Conservation (phyloP, 2,329 filamentous ascomycete species). For the Nakataea oryzae region DNA sequence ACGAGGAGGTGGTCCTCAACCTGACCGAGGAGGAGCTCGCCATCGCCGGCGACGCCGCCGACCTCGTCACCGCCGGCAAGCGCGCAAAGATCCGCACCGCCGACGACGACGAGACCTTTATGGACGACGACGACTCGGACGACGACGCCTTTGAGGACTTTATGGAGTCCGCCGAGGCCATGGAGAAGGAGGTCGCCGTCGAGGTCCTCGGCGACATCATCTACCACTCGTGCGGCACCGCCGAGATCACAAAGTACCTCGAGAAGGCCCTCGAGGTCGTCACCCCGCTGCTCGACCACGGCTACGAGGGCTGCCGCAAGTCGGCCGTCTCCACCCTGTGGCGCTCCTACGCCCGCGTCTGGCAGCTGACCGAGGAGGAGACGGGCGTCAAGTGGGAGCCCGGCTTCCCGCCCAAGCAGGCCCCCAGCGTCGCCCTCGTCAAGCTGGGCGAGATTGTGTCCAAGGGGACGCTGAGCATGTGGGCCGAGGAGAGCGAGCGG, state of each 20-base stretch:
- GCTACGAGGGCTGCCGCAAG: conserved; percentile 89
- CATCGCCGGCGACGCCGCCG: conserved; percentile 53
- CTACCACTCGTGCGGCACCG: conserved; percentile 70
- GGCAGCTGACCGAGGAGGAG: conserved; percentile 73
- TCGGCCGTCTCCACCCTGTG: conserved; percentile 84
- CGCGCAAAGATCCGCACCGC: conserved; percentile 70
- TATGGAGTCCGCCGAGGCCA: conserved; percentile 79
- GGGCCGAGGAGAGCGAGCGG: conserved; percentile 88
- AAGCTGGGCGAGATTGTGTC: conserved; percentile 82
- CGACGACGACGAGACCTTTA: conserved; percentile 45
- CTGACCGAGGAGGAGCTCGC: conserved; percentile 65
- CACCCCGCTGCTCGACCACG: conserved; percentile 73
- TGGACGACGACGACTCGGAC: conserved; percentile 52
- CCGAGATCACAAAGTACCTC: conserved; percentile 66
- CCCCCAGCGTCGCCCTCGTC: conserved; percentile 68
- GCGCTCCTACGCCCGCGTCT: conserved; percentile 87
- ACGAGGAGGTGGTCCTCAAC: conserved; percentile 75
- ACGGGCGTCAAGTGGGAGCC: conserved; percentile 76
- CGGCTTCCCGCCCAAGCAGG: conserved; percentile 71
- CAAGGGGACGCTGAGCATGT: conserved; percentile 72
- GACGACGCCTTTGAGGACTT: conserved; percentile 75
- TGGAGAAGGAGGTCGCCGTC: conserved; percentile 95
- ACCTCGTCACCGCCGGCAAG: conserved; percentile 70
- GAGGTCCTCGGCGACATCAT: conserved; percentile 93
- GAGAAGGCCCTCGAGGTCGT: conserved; percentile 79